Conservation (phyloP, 176 grass and related monocot genomes). For the Elaeis guineensis region DNA sequence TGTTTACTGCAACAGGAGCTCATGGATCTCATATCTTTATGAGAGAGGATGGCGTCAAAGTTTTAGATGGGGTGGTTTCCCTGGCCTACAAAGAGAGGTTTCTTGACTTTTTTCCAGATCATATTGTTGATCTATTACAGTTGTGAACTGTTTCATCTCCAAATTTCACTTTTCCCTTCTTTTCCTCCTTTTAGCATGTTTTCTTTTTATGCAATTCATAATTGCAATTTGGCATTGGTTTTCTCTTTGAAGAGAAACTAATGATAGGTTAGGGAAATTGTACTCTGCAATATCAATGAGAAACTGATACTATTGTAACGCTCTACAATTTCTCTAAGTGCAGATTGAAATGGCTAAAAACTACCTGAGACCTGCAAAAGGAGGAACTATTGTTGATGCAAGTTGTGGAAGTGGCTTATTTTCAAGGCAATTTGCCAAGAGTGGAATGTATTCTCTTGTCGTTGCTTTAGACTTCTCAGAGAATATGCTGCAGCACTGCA, state of each 20-base stretch:
- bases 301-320: background rate
- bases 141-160: background rate
- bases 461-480: conserved; percentile 91
- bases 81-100: conserved; percentile 92
- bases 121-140: background rate
- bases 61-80: conserved; percentile 82
- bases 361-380: conserved; percentile 59
- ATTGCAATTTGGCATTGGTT: too few relatives aligned
- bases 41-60: conserved; percentile 98
- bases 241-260: too few relatives aligned
- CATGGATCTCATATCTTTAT: conserved; percentile 80
- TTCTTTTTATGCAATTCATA: too few relatives aligned
- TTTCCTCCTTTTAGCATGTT: too few relatives aligned
- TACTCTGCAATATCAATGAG: conserved; percentile 1
- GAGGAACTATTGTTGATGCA: conserved; percentile 73
- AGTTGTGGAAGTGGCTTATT: conserved; percentile 94
- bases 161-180: background rate
- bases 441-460: conserved; percentile 72
- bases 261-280: background rate
- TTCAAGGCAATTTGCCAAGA: conserved; percentile 81
- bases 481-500: conserved; percentile 95
- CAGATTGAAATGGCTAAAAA: conserved; percentile 96
- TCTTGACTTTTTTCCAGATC: conserved; percentile 1
- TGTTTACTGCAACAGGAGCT: conserved; percentile 27
- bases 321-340: conserved; percentile 21